Base-by-base conservation (phyloP, 192 early-diverging fungal species). In the Rhizophagus clarus region DNA sequence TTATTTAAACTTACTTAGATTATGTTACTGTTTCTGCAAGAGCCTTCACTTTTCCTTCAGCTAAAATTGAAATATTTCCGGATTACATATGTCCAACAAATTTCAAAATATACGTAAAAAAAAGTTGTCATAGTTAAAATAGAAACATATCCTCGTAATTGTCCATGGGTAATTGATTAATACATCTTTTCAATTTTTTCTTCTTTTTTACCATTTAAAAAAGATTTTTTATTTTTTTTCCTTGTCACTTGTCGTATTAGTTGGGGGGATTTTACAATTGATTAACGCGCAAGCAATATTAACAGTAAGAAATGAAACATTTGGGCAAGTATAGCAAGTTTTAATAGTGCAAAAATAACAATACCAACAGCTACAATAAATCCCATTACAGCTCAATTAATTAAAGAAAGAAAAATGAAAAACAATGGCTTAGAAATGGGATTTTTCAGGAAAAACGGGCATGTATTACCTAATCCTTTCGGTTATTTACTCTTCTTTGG, bases 401-500 rank as follows among this genome's bases (percentile, higher is more conserved):
- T 69, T 24, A 28, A 28, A 64, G 63, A 64, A 3, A 69, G 14
- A 15, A 31, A 22, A 69, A 22, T n/a, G 14, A 37, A 31, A 17
- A 34, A 69, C 24, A 34, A 15, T 15, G 17, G 20, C n/a, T 69
- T 69, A n/a, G 32, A 31, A 37, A 7, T 69, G 17, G 17, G 67
- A 69, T 40, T 69, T 69, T 37, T 69, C 67, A 12, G 67, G 42
- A 32, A 69, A 69, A 69, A 34, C 7, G 32, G 31, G 20, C 17
- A 69, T 40, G 5, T 22, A 31, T 14, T 69, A 69, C 9, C 20
- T 20, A 69, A 40, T 69, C 20, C 20, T 34, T 17, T 34, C 1
- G 67, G 67, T 22, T 22, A 31, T 32, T 31, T 69, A 40, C 42
- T 32, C 31, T 69, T 69, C 67, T 22, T 69, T 34, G 67, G 67